Percentiles rank a stretch among this genome's conserved stretches.
Evolutionary conservation across 768 basidiomycete genomes (phyloP).

Genomic region (Pisolithus tinctorius): DNA sequence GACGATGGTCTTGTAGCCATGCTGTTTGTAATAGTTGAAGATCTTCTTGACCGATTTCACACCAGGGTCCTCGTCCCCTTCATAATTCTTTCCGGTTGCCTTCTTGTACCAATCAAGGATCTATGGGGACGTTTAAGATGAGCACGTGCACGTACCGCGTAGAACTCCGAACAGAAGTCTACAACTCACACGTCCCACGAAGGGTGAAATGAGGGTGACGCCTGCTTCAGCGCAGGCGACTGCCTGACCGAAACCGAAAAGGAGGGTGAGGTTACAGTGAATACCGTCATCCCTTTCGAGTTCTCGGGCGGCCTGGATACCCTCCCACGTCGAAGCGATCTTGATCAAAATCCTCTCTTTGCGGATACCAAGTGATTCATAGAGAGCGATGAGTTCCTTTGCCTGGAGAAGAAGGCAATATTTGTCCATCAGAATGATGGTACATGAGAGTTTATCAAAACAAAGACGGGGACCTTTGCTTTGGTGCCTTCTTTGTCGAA

Average conservation of each 20-base stretch:
- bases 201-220: conserved; percentile 98
- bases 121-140: conserved; percentile 29
- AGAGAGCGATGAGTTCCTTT: conserved; percentile 86
- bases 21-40: conserved; percentile 99
- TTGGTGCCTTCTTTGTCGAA: conserved; percentile 94
- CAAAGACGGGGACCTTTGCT: conserved; percentile 50
- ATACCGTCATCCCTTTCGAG: conserved; percentile 90
- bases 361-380: conserved; percentile 88
- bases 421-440: conserved; percentile 4
- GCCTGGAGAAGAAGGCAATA: conserved; percentile 35
- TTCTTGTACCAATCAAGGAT: conserved; percentile 99
- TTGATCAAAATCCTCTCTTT: conserved; percentile 97
- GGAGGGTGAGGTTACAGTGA: conserved; percentile 98
- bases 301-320: conserved; percentile 97
- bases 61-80: conserved; percentile 91
- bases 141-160: no score
- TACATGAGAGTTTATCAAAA: neutral
- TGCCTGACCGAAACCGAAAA: conserved; percentile 98
- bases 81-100: conserved; percentile 76
- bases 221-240: conserved; percentile 98
- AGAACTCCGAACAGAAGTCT: conserved; percentile 7
- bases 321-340: conserved; percentile 99
- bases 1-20: conserved; percentile 97
- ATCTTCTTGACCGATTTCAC: conserved; percentile 94
- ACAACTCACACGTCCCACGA: conserved; percentile 86